Evolutionary conservation across 2,329 filamentous ascomycete species (phyloP), one percentile per base, ranked within the genome.

Genomic region (Phaeosphaeriaceae sp.): DNA sequence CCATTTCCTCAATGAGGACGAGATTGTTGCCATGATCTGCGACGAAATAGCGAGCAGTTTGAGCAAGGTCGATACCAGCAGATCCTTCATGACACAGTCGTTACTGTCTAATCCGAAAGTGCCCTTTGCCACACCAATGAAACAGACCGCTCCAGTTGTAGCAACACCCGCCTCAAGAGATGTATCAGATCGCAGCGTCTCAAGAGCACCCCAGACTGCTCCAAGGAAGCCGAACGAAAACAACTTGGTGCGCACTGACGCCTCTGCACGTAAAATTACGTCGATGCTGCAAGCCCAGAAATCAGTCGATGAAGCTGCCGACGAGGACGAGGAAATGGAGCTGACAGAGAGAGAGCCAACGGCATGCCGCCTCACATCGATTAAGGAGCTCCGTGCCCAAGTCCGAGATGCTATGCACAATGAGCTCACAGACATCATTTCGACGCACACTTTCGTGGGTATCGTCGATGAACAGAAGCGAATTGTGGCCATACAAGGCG

Each of bases 1-100:
- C 20, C 95, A 98, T 71, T 98, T 99, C 69, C 83, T 99, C 21
- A 97, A 98, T 61, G 95, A 99, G 75, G 95, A 99, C 63, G 95
- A 99, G 68, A 96, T 99, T 47, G 90, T 95, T 48, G 91, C 95
- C 63, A 85, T 87, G 15, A 88, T 99, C 4, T 97, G 93, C 79
- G 87, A 89, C 60, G 86, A 91, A 53, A 90, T 99, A 21, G 86
- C 91, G 52, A 84, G 86, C 9, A 90, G 90, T 65, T 84, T 99
- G 3, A 90, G 92, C 11, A 89, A 90, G 50, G 93, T 98, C 7
- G 95, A 99, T 75, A 93, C 91, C 21, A 98, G 94, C 71, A 89
- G 95, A 48, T 96, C 92, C 0, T 99, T 98, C 78, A 87, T 93
- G 82, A 97, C 93, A 0, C 95, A 99, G 75, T 97, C 90, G 1